Conservation (phyloP, 805 yeast genomes). For the Metschnikowia corniflorae region DNA sequence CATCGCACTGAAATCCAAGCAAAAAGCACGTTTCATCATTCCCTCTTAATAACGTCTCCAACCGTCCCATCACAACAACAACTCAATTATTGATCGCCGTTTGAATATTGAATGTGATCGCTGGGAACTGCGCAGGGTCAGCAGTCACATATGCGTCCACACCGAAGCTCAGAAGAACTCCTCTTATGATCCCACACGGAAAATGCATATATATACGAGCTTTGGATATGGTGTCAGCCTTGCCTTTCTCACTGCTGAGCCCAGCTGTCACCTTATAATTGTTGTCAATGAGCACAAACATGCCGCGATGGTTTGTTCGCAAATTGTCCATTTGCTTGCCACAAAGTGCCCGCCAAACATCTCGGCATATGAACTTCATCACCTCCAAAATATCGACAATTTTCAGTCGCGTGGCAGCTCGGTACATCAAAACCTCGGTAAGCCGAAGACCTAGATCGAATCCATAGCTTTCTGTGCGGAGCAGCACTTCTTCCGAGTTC, state of each 20-base stretch:
- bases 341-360: conserved; percentile 79
- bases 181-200: conserved; percentile 74
- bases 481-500: conserved; percentile 48
- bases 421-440: conserved; percentile 46
- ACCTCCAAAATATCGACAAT: conserved; percentile 68
- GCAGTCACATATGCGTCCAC: conserved; percentile 63
- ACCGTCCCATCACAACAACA: not conserved
- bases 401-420: conserved; percentile 37
- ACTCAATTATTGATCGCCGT: conserved; percentile 41
- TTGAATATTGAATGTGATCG: conserved; percentile 70
- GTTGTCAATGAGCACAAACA: conserved; percentile 74
- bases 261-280: conserved; percentile 51
- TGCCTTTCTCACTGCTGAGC: conserved; percentile 46
- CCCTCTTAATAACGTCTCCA: too few species aligned
- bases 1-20: too few species aligned
- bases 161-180: conserved; percentile 67
- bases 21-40: too few species aligned
- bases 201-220: conserved; percentile 57
- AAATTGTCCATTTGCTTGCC: conserved; percentile 88
- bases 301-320: conserved; percentile 87
- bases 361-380: conserved; percentile 90
- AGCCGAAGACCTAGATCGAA: conserved; percentile 60
- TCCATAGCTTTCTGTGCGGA: conserved; percentile 68
- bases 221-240: conserved; percentile 42
- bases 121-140: conserved; percentile 58